phyloP scores from a whole-genome alignment of 305 asterid species.

The Fraxinus albicans region DNA sequence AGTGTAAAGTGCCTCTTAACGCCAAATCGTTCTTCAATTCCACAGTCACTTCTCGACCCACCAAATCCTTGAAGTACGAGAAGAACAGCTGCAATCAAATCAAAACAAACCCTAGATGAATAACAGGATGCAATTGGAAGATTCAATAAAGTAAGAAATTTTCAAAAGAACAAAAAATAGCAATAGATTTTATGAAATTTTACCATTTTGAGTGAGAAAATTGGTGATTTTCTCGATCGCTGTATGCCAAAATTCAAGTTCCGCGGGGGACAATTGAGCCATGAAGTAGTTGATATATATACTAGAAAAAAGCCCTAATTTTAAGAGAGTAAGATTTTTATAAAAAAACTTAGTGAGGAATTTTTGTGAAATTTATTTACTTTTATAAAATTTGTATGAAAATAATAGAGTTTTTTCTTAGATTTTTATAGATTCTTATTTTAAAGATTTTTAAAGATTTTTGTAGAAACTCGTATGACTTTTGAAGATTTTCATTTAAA shows the following conservation, averaged over 20 bases:
- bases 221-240: background rate
- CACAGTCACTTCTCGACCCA: constrained; percentile 94
- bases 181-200: background rate
- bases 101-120: constrained; percentile 14
- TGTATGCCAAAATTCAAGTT: background rate
- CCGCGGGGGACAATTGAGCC: background rate
- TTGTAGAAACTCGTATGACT: too few species aligned
- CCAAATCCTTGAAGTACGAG: constrained; percentile 97
- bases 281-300: background rate
- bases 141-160: background rate
- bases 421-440: too few species aligned
- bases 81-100: constrained; percentile 70
- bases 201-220: background rate
- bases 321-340: too few species aligned
- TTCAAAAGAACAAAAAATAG: background rate
- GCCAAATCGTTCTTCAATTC: constrained; percentile 97
- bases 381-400: too few species aligned
- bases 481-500: too few species aligned
- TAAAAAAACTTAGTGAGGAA: too few species aligned
- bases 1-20: constrained; percentile 84
- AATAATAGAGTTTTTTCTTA: too few species aligned
- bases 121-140: background rate
- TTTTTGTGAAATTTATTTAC: background rate
- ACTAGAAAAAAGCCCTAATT: background rate
- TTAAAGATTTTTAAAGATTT: too few species aligned